Base-by-base conservation (phyloP, 1,284 basidiomycete species). In the Psilocybe mexicana region DNA sequence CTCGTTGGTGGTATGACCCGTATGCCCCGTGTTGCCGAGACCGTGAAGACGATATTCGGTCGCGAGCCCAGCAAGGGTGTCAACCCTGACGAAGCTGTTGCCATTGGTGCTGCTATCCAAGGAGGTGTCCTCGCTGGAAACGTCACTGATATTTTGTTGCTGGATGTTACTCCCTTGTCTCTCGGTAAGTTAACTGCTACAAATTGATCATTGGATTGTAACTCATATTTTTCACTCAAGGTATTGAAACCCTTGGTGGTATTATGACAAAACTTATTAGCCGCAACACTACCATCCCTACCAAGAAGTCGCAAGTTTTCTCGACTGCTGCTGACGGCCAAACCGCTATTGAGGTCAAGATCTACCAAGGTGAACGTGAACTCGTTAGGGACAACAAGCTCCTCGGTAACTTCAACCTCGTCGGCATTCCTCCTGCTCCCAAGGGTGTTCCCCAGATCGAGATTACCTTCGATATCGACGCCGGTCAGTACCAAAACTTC, bases 381-480 rank as follows among this genome's bases (percentile, higher is more conserved):
- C 87, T 98, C 65, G 93, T 95, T 56, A 83, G 92, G 55, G 96
- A 99, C 81, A 98, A 99, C 90, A 98, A 98, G 81, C 78, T 98
- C n/a, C 90, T 99, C 64, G 97, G 96, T 65, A 97, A 98, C 83
- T 99, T 99, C 88, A 96, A 98, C 81, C 90, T 99, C 61, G 92
- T 94, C 61, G 96, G 96, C 57, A 95, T 99, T 63, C 96, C 96
- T 44, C 96, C 96, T 43, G 96, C 96, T 12, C 94, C 96, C 64
- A 97, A 98, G 82, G 96, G 96, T 76, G 90, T 98, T 61, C 96
- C 96, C 66, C 96, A 99, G 77, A 95, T 99, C 67, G 94, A 97
- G 76, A 98, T 98, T 75, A 97, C 94, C 60, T 98, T 98, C 72
- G 96, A 98, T 77, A 98, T 98, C 64, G 96, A 98, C 74, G 95